Evolutionary conservation across 495 filamentous ascomycete genomes (phyloP).

Genomic region (Podospora pseudoanserina): DNA sequence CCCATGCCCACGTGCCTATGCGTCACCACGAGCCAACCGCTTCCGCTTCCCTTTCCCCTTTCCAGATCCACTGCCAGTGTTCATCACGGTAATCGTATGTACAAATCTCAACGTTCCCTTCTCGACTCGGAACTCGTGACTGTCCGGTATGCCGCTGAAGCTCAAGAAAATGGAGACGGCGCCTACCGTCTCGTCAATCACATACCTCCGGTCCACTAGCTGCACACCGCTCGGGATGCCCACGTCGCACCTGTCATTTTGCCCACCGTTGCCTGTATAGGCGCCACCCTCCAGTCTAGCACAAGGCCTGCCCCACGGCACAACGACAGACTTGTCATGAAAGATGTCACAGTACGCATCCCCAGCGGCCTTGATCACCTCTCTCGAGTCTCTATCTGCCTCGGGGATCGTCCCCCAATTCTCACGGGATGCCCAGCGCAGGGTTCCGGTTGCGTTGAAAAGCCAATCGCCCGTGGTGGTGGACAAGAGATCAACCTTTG

Average conservation of each 20-base stretch:
- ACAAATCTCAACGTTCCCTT: constrained; percentile 47
- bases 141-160: constrained; percentile 45
- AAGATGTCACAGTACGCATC: constrained; percentile 51
- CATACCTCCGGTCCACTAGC: constrained; percentile 43
- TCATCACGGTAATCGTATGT: constrained; percentile 46
- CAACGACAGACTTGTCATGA: constrained; percentile 39
- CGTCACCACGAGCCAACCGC: neutral
- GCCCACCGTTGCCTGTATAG: constrained; percentile 39
- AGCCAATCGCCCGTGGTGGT: constrained; percentile 46
- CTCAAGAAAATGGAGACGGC: constrained; percentile 45
- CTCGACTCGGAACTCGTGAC: constrained; percentile 51
- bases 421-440: constrained; percentile 40
- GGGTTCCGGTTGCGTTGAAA: constrained; percentile 51
- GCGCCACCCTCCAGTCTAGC: constrained; percentile 46
- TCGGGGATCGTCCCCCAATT: constrained; percentile 46
- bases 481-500: constrained; percentile 43
- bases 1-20: neutral
- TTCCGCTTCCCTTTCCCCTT: constrained; percentile 16
- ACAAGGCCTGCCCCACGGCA: constrained; percentile 50
- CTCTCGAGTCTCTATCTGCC: constrained; percentile 40
- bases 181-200: constrained; percentile 51
- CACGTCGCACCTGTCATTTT: constrained; percentile 37
- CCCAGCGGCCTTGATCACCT: constrained; percentile 44
- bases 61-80: constrained; percentile 5
- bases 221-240: constrained; percentile 39